These are phyloP conservation scores for Pyrus bretschneideri DNA, from an alignment of 306 rosid genomes.

Conservation along the genomic window DNA sequence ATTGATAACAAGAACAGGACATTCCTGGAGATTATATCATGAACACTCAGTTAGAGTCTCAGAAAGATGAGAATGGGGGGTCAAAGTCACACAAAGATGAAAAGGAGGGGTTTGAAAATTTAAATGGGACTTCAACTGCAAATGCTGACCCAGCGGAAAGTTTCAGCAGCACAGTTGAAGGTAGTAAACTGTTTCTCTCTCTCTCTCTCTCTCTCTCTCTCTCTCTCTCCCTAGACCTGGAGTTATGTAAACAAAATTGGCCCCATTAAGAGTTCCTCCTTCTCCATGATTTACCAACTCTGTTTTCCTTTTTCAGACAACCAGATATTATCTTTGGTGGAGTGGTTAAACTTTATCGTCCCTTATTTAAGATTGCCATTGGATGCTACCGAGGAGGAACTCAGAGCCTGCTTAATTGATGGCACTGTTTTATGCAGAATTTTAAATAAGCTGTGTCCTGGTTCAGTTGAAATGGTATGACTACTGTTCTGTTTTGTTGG, in stretches of 20 bases:
- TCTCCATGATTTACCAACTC: constrained; percentile 15
- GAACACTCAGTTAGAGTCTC: constrained; percentile 49
- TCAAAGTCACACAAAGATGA: neutral
- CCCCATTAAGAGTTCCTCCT: constrained; percentile 9
- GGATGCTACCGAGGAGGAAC: constrained; percentile 72
- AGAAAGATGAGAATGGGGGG: constrained; percentile 21
- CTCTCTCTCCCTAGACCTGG: neutral
- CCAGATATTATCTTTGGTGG: constrained; percentile 47
- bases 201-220: neutral
- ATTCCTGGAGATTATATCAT: constrained; percentile 22
- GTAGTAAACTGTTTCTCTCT: constrained; percentile 15
- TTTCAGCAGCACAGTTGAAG: constrained; percentile 31
- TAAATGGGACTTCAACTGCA: constrained; percentile 32
- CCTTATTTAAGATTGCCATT: constrained; percentile 61
- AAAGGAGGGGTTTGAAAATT: constrained; percentile 16
- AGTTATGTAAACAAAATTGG: constrained; percentile 4
- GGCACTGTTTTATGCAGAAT: constrained; percentile 72
- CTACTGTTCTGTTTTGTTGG: constrained; percentile 5
- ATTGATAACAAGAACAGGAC: constrained; percentile 17
- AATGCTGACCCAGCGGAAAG: constrained; percentile 24
- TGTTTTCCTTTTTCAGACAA: constrained; percentile 34
- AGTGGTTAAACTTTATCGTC: constrained; percentile 71
- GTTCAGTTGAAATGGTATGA: constrained; percentile 49
- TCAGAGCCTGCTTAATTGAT: constrained; percentile 64
- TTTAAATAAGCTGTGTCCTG: constrained; percentile 65